Conservation (phyloP, 1,284 basidiomycete genomes). For the Austropuccinia psidii region DNA sequence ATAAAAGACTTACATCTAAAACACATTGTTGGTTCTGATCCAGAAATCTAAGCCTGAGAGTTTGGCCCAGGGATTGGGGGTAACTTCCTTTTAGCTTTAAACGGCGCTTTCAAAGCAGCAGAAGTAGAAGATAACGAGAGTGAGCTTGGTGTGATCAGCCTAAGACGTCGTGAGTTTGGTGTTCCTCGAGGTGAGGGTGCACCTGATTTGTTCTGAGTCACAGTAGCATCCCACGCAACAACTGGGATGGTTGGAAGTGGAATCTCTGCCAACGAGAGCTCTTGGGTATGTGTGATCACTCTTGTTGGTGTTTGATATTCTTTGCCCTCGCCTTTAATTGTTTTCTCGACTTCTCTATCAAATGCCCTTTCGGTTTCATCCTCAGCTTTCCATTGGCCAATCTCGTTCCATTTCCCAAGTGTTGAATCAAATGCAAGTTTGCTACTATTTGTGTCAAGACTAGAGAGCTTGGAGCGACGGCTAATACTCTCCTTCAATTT, state of each 20-base stretch:
- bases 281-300: background rate
- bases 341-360: background rate
- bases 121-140: no score
- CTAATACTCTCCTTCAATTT: slow-evolving; percentile 33
- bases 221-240: slow-evolving; percentile 11
- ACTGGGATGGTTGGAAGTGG: slow-evolving; percentile 13
- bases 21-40: no score
- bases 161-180: no score
- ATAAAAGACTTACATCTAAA: no score
- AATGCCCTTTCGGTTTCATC: slow-evolving; percentile 3
- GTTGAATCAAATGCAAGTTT: background rate
- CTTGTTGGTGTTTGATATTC: background rate
- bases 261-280: slow-evolving; percentile 24
- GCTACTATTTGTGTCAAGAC: background rate
- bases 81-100: no score
- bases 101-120: no score
- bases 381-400: slow-evolving; percentile 12
- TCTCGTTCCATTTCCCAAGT: slow-evolving; percentile 27
- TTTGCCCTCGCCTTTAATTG: background rate
- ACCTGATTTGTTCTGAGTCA: background rate
- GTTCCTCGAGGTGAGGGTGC: no score
- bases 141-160: no score
- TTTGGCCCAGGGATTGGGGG: no score
- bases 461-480: slow-evolving; percentile 16
- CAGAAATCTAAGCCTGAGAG: no score